Evolutionary conservation across 1,139 yeast genomes (phyloP), one percentile per base, ranked within the genome.

Genomic region (Saccharomyces hybrid): DNA sequence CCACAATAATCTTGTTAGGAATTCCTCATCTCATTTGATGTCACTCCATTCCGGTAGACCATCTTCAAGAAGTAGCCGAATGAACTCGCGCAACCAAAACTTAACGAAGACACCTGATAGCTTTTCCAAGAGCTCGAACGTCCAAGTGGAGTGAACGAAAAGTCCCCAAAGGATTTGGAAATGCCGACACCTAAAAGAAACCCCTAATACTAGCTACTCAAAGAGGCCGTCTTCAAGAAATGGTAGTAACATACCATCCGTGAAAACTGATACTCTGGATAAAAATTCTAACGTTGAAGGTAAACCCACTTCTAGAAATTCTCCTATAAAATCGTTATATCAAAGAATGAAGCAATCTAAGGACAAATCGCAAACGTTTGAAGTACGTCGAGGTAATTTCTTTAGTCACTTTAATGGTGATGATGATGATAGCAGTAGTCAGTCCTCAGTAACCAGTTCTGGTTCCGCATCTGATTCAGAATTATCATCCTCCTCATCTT

Each of bases 341-440:
- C 31, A 50, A 29, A 48, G 53, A 21, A 47, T 52, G 12, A 42
- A 46, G 6, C 50, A 29, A 14, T 53, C 53, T 8, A 41, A 47
- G n/a, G 49, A 51, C 7, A 53, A 51, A 14, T 32, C 29, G 38
- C 47, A 31, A 41, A 47, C 49, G 49, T 57, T 50, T 54, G 56
- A 21, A 48, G 38, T 60, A 7, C 56, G 56, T 28, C 56, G 57
- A 27, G 64, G 65, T 4, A 64, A 64, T 32, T 61, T 61, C 48
- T 62, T 62, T 50, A 56, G 56, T 31, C 58, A 56, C 12, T 61
- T 60, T 41, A 56, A 63, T 49, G 63, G 53, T 16, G 49, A 38
- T 32, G 52, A 48, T 48, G 55, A 54, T 11, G 56, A 50, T 16
- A 51, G 55, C n/a, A 56, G 59, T 12, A 53, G 55, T 32, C 50